phyloP scores from a whole-genome alignment of 1,139 yeast species.

The Geotrichum histeridarum region DNA sequence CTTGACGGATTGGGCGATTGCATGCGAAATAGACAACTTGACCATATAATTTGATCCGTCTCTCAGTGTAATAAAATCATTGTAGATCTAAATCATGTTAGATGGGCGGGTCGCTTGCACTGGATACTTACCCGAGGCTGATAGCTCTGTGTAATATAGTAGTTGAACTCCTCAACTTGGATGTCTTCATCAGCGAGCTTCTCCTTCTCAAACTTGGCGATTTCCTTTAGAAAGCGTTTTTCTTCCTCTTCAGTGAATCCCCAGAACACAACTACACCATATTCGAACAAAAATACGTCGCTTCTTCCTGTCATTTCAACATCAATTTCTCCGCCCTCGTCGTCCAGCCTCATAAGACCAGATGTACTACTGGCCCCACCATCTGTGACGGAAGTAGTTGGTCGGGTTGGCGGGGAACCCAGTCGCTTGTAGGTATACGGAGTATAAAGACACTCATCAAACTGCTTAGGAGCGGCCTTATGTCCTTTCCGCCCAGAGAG shows the following conservation, averaged over 20 bases:
- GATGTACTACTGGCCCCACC: conserved; percentile 13
- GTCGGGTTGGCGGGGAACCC: conserved; percentile 37
- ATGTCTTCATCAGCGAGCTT: conserved; percentile 86
- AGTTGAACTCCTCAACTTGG: conserved; percentile 89
- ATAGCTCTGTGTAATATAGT: conserved; percentile 84
- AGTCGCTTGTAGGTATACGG: conserved; percentile 75
- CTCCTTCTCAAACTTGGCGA: conserved; percentile 85
- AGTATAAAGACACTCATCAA: conserved; percentile 90
- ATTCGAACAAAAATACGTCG: conserved; percentile 84
- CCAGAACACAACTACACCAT: conserved; percentile 94
- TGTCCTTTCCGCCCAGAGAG: conserved; percentile 67
- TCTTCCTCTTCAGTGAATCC: conserved; percentile 86
- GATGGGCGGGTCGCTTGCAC: not conserved
- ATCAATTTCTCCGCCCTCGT: conserved; percentile 92
- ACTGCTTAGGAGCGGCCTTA: conserved; percentile 71
- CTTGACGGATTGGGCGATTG: conserved; percentile 87
- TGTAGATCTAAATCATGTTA: conserved; percentile 49
- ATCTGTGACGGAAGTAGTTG: conserved; percentile 19
- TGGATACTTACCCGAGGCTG: conserved; percentile 57
- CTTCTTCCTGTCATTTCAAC: conserved; percentile 64
- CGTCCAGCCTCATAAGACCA: conserved; percentile 64
- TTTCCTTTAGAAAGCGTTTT: conserved; percentile 69
- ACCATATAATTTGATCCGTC: conserved; percentile 90
- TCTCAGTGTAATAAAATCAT: conserved; percentile 85
- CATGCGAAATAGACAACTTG: conserved; percentile 83